A percentile compares a stretch with the other conserved stretches of the same genome.
These are phyloP conservation scores for Calonectria honghensis DNA, from an alignment of 2,329 filamentous ascomycete genomes.

Conservation along the genomic window DNA sequence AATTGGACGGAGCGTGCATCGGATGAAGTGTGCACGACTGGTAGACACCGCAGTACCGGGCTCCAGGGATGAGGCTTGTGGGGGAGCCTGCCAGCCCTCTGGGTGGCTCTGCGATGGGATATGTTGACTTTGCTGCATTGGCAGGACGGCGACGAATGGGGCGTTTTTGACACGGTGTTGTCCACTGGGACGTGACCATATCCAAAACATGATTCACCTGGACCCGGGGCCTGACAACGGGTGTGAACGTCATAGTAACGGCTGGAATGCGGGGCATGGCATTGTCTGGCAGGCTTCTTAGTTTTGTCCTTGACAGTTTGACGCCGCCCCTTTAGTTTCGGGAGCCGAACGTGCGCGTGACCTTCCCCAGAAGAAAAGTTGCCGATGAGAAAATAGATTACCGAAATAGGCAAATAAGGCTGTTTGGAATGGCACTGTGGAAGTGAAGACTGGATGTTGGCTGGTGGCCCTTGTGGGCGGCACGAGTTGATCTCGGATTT, in stretches of 20 bases:
- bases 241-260: conserved; percentile 4
- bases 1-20: conserved; percentile 13
- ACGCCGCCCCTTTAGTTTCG: conserved; percentile 26
- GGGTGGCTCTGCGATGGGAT: conserved; percentile 4
- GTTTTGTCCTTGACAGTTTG: conserved; percentile 25
- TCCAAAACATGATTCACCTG: conserved; percentile 16
- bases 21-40: conserved; percentile 10
- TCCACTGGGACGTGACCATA: neutral
- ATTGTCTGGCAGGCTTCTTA: conserved; percentile 11
- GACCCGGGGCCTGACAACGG: neutral
- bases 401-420: conserved; percentile 7
- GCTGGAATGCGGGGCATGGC: conserved; percentile 31
- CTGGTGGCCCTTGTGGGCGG: conserved; percentile 12
- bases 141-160: neutral
- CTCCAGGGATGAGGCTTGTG: conserved; percentile 23
- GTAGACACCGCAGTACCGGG: conserved; percentile 20
- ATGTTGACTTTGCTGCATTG: conserved; percentile 4
- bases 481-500: conserved; percentile 4
- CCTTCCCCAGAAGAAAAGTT: neutral
- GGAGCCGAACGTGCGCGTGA: conserved; percentile 21
- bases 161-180: neutral
- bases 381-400: conserved; percentile 5
- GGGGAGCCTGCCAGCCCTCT: neutral
- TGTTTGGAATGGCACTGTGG: conserved; percentile 1
- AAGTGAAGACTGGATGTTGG: conserved; percentile 11